Evolutionary conservation across 2,329 filamentous ascomycete species (phyloP), one percentile per base, ranked within the genome.

Genomic region (Fusarium metavorans): DNA sequence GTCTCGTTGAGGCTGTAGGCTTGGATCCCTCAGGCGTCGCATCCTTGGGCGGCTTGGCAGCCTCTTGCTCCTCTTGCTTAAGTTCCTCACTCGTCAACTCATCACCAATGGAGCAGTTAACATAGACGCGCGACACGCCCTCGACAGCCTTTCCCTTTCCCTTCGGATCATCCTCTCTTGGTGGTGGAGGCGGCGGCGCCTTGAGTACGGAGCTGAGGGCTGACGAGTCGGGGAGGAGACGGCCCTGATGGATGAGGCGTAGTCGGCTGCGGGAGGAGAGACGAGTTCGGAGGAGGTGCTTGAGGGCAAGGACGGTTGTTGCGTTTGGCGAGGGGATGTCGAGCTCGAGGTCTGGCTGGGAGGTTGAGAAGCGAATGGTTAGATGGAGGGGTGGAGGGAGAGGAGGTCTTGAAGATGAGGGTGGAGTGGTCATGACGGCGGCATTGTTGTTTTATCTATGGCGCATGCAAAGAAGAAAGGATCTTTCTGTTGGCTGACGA

Each of bases 31-130:
- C 87, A 81, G 94, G 92, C 5, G 85, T 85, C 1, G 85, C 87
- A 67, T 84, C 82, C 16, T 78, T 76, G 13, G 80, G 82, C 1
- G 81, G 83, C 10, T 81, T 79, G 16, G 76, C 79, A 18, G 87
- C 82, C 13, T 84, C 84, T 76, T 83, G 82, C 35, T 89, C 88
- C 85, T 98, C 95, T 16, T 87, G 88, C 2, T 87, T 88, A 25
- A 98, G 89, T 67, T 98, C 95, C 1, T 86, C 80, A 14, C 89
- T 81, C 0, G 92, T 89, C 14, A 98, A 88, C 30, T 89, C 86
- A 81, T 94, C 92, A 64, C 95, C 95, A 68, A 98, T 94, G 73
- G 94, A 96, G 87, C 96, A 98, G 85, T 97, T 97, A 71, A 98
- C 92, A 82, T 97, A 98, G 78, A 97, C 90, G 52, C 93, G 89